Evolutionary conservation across 1,139 yeast species (phyloP).

Genomic region (Schizosaccharomyces versatilis): DNA sequence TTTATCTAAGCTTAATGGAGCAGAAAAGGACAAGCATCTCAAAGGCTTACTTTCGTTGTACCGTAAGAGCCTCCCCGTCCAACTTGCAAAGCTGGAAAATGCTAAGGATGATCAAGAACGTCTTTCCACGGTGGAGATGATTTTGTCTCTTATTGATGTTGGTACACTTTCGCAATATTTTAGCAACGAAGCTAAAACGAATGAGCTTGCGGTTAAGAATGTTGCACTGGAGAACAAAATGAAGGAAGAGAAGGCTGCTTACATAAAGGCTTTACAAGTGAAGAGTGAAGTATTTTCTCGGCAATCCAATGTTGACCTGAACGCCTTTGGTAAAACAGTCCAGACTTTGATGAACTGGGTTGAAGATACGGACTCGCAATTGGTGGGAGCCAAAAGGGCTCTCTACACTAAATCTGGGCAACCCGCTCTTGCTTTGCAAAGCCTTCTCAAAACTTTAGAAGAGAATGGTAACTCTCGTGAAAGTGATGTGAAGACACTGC

Average conservation of each 20-base stretch:
- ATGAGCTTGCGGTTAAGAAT: not conserved
- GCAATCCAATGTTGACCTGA: not conserved
- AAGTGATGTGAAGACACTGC: slow-evolving; percentile 4
- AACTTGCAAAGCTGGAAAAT: slow-evolving; percentile 7
- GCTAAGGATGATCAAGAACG: slow-evolving; percentile 3
- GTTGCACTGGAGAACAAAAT: slow-evolving; percentile 1
- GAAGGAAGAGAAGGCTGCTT: slow-evolving; percentile 1
- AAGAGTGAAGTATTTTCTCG: not conserved
- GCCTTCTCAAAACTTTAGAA: slow-evolving; percentile 3
- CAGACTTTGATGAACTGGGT: slow-evolving; percentile 2
- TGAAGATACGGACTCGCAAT: slow-evolving; percentile 1
- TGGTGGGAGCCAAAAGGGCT: slow-evolving; percentile 4
- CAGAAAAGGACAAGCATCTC: slow-evolving; percentile 7
- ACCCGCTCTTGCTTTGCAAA: slow-evolving; percentile 9
- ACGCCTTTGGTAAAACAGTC: slow-evolving; percentile 4
- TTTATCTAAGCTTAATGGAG: slow-evolving; percentile 6
- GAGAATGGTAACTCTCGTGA: slow-evolving; percentile 4
- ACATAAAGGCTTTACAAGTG: slow-evolving; percentile 2
- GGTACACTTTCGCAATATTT: slow-evolving; percentile 6
- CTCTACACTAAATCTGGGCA: slow-evolving; percentile 4
- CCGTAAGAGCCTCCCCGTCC: slow-evolving; percentile 7
- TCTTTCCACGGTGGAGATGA: slow-evolving; percentile 5
- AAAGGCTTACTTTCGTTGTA: slow-evolving; percentile 5
- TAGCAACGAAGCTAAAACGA: slow-evolving; percentile 4
- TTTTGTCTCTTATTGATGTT: slow-evolving; percentile 7